Base-by-base conservation (phyloP, 2,329 filamentous ascomycete species). In the Talaromyces sp. region DNA sequence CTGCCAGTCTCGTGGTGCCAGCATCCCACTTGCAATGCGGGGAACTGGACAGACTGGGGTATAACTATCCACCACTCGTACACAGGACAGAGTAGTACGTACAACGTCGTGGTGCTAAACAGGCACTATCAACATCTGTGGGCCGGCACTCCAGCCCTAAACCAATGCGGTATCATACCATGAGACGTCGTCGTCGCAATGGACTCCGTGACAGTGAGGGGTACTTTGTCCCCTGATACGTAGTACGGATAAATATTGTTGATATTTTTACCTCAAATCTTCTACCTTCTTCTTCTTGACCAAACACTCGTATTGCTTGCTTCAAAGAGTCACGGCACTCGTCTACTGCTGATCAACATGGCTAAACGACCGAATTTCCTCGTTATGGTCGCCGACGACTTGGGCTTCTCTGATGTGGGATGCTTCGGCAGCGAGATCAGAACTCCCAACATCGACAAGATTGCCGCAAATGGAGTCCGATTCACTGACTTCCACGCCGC, bases 401-500 rank as follows among this genome's bases (percentile, higher is more conserved):
- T 86, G 18, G 84, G 84, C n/a, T 86, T 85, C 76, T 82, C 82
- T 52, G 85, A 87, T 67, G 77, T 85, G 21, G 81, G 81, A 55
- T 82, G 81, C 68, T 87, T 85, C 67, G 85, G 85, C 48, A 80
- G 82, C 65, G 84, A 87, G 72, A 87, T 87, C 67, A 79, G 80
- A 39, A 87, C 85, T 0, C 85, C 85, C 0, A 82, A 85, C 67
- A 76, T 87, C 40, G 82, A 86, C 72, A 81, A 80, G 40, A 71
- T 85, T 2, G 79, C 82, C 2, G 57, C 58, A 1, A 74, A 78
- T 72, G 73, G 80, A 33, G 72, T 88, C 21, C 82, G 85, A 5
- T 86, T 88, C 68, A 88, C 85, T 0, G 83, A 87, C 67, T 88
- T 87, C 71, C 86, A 88, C 68, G 83, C 85, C 1, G 86, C 86